These are phyloP conservation scores for Chlamydomonas incerta DNA, from an alignment of 139 green algal species.

Conservation along the genomic window DNA sequence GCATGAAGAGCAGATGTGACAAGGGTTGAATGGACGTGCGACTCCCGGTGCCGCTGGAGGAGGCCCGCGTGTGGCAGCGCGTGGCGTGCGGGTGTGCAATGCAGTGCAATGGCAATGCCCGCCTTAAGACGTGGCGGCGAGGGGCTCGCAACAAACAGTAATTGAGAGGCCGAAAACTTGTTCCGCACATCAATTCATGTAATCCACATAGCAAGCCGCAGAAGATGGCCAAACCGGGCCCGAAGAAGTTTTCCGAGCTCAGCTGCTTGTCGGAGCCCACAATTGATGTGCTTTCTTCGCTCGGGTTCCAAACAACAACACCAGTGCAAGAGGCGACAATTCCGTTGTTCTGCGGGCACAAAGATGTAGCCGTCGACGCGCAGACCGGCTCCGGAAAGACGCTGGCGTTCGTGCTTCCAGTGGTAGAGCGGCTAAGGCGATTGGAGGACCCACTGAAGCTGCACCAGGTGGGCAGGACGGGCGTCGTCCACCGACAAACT, in stretches of 20 bases:
- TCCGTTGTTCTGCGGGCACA: slow-evolving; percentile 92
- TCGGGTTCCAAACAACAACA: slow-evolving; percentile 81
- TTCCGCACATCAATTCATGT: no score
- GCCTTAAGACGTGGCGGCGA: no score
- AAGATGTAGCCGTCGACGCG: slow-evolving; percentile 97
- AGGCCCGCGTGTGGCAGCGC: no score
- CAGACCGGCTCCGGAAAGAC: slow-evolving; percentile 98
- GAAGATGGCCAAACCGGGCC: not conserved
- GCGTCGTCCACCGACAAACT: no score
- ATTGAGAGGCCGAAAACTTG: no score
- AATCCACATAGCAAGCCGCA: no score
- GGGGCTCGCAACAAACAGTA: no score
- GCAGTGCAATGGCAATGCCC: no score
- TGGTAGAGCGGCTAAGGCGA: slow-evolving; percentile 88
- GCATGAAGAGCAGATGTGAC: no score
- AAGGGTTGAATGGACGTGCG: no score
- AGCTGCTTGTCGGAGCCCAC: slow-evolving; percentile 65
- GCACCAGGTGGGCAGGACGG: slow-evolving; percentile 76
- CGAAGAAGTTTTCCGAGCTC: slow-evolving; percentile 42
- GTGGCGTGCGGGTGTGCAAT: not conserved
- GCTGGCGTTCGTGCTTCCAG: slow-evolving; percentile 95
- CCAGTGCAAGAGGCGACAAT: slow-evolving; percentile 96
- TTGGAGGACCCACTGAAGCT: slow-evolving; percentile 73
- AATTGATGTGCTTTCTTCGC: slow-evolving; percentile 61
- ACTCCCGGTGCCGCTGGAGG: no score